Evolutionary conservation across 495 filamentous ascomycete genomes (phyloP), one percentile per base, ranked within the genome.

Genomic region (Trichoderma erinaceum): DNA sequence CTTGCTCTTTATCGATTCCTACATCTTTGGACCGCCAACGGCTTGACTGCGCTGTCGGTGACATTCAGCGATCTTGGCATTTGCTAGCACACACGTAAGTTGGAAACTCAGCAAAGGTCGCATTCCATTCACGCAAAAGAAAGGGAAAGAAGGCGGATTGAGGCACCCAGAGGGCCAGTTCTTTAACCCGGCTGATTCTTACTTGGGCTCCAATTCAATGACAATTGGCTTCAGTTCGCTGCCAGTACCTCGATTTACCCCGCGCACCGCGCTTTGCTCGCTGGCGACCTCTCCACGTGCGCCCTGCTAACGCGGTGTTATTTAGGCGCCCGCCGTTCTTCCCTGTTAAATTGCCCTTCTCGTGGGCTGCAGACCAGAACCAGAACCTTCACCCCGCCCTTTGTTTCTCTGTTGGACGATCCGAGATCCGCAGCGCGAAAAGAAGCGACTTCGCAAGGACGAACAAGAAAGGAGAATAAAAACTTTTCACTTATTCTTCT

Each of bases 61-160:
- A 52, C 48, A 52, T 52, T 52, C 48, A 52, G 48, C 21, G 48
- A n/a, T 16, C 48, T 52, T n/a, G 18, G 48, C 48, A 23, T 52
- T 52, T 21, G 48, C 48, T 52, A 23, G 6, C 7, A 52, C 21
- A 52, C 48, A 52, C 48, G 48, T 52, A 52, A 52, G 48, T 52
- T 52, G 48, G 48, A n/a, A 52, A 52, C 2, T n/a, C 0, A 10
- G 48, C 18, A 4, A 48, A 48, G 48, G 21, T 1, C 48, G 21
- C 48, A 52, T 21, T 6, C 18, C 18, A 52, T 25, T 25, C 0
- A 23, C 18, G 1, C 25, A 23, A n/a, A 23, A 3, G 48, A 23
- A n/a, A n/a, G 48, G n/a, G n/a, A 52, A 10, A n/a, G 7, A n/a
- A 52, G 48, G 48, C 18, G 16, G 1, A n/a, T 52, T 52, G 48